A percentile compares a stretch with the other conserved stretches of the same genome.
These are phyloP conservation scores for Shiraia bambusicola DNA, from an alignment of 2,329 filamentous ascomycete genomes.

Conservation along the genomic window DNA sequence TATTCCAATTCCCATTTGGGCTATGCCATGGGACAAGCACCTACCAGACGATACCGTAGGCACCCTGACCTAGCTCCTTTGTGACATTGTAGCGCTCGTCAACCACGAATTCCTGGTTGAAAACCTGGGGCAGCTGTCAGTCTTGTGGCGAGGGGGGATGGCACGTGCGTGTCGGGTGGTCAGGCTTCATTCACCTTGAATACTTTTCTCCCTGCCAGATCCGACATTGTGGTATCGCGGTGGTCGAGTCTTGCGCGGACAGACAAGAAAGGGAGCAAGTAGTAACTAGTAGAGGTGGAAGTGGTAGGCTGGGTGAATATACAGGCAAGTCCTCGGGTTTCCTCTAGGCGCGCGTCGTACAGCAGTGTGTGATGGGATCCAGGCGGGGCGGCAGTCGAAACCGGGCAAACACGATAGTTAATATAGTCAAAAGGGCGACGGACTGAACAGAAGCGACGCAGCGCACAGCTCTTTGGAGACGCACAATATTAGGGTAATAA, in stretches of 20 bases:
- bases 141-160: neutral
- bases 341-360: no score
- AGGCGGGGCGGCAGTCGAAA: no score
- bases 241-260: neutral
- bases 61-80: constrained; percentile 96
- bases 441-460: no score
- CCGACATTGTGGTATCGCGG: constrained; percentile 50
- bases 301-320: constrained; percentile 5
- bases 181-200: constrained; percentile 45
- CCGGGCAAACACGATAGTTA: no score
- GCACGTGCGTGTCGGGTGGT: neutral
- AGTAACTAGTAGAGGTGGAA: constrained; percentile 4
- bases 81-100: constrained; percentile 98
- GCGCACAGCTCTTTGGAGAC: no score
- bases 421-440: no score
- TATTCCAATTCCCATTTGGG: no score
- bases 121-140: constrained; percentile 54
- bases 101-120: constrained; percentile 98
- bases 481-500: no score
- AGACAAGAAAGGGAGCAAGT: constrained; percentile 3
- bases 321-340: no score
- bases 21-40: constrained; percentile 6
- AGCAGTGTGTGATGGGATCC: no score
- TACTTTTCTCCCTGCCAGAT: constrained; percentile 68
- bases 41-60: constrained; percentile 98